phyloP scores from a whole-genome alignment of 2,329 filamentous ascomycete species.

The Stylonectria norvegica region DNA sequence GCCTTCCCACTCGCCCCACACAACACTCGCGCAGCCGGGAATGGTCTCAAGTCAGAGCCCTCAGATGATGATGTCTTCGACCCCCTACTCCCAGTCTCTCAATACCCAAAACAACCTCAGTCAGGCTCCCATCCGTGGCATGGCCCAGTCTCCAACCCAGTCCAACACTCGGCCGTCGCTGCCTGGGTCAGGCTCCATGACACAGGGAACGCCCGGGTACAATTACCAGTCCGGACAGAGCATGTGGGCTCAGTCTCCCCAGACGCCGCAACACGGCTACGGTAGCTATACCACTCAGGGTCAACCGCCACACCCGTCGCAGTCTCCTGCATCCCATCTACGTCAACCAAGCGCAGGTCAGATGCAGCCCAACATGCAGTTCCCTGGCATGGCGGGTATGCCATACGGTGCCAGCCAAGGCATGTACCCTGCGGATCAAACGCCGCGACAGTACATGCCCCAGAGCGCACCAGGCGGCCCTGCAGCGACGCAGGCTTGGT shows the following conservation, averaged over 20 bases:
- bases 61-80: constrained; percentile 63
- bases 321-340: constrained; percentile 57
- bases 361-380: constrained; percentile 59
- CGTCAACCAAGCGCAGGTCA: constrained; percentile 55
- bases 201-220: constrained; percentile 53
- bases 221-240: constrained; percentile 58
- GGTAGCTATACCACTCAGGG: constrained; percentile 52
- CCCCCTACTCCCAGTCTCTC: constrained; percentile 66
- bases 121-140: constrained; percentile 68
- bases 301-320: constrained; percentile 49
- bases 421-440: constrained; percentile 61
- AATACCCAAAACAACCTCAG: constrained; percentile 69
- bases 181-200: constrained; percentile 51
- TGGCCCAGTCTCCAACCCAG: constrained; percentile 53
- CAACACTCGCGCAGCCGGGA: constrained; percentile 53
- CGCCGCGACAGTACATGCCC: constrained; percentile 65
- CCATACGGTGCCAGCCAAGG: constrained; percentile 54
- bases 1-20: constrained; percentile 51
- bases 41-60: constrained; percentile 61
- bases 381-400: constrained; percentile 61
- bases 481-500: constrained; percentile 51
- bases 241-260: constrained; percentile 66
- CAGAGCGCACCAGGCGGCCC: constrained; percentile 51
- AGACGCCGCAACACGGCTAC: constrained; percentile 55
- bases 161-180: constrained; percentile 62